Evolutionary conservation across 148 eudicot genomes (phyloP).

Genomic region (Rhododendron griersonianum): DNA sequence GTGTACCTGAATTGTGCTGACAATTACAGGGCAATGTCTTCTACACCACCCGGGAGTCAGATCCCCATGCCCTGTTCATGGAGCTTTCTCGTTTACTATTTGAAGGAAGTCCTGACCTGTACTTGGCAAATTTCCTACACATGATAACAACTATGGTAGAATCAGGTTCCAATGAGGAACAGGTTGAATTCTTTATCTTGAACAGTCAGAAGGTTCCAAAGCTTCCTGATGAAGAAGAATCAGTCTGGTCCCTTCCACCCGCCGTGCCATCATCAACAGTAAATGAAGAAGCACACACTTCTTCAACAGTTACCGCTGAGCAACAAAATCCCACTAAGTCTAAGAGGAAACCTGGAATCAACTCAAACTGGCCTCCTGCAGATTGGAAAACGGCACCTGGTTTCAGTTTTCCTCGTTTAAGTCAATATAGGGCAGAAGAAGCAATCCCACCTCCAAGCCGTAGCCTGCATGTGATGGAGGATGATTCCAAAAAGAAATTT

Average conservation of each 20-base stretch:
- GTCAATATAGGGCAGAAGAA: constrained; percentile 20
- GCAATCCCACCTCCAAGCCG: constrained; percentile 14
- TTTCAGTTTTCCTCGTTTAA: constrained; percentile 24
- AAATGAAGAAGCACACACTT: constrained; percentile 21
- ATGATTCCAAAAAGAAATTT: constrained; percentile 1
- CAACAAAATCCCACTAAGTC: constrained; percentile 18
- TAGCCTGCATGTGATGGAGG: constrained; percentile 6
- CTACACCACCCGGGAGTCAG: constrained; percentile 62
- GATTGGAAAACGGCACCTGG: constrained; percentile 95
- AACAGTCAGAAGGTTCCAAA: constrained; percentile 78
- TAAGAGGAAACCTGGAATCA: constrained; percentile 30
- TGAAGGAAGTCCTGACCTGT: constrained; percentile 57
- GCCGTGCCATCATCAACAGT: constrained; percentile 13
- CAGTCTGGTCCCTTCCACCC: constrained; percentile 61
- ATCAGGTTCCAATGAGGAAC: constrained; percentile 79
- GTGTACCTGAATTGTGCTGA: constrained; percentile 1
- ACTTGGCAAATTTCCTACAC: constrained; percentile 85
- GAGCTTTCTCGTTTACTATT: constrained; percentile 73
- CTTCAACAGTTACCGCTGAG: constrained; percentile 22
- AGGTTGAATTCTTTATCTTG: constrained; percentile 62
- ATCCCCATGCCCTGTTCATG: constrained; percentile 67
- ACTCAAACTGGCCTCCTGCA: constrained; percentile 76
- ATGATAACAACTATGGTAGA: constrained; percentile 83
- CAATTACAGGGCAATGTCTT: constrained; percentile 49
- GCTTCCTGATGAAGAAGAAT: constrained; percentile 65